Base-by-base conservation (phyloP, 257 asterid species). In the Solanum gracilifrons region DNA sequence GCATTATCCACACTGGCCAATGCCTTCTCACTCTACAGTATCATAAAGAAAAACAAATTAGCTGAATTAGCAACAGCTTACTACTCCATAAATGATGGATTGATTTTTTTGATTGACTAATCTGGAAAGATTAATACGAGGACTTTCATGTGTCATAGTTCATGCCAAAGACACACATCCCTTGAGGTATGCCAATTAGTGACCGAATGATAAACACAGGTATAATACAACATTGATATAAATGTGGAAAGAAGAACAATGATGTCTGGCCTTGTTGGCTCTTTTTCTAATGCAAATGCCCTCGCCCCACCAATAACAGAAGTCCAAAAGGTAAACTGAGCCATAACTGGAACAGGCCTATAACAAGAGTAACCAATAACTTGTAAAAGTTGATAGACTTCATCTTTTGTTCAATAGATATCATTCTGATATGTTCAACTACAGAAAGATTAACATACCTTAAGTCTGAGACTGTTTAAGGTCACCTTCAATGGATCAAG, bases 11-110 rank as follows among this genome's bases (percentile, higher is more conserved):
- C 95, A 10, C 89, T 93, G 73, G 87, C 89, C 39, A 91, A 85
- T 43, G 93, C 96, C 88, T 93, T 90, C 93, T 92, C 95, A 66
- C 95, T 96, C 99, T 96, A 91, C 85, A 41, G 39, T 82, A 82
- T 29, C 41, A 82, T 10, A 48, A 31, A 48, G 41, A 37, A 85
- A 58, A 64, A 79, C 2, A 5, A 9, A 62, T 29, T 18, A 82
- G 85, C 11, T 48, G 39, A 48, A 43, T 18, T 46, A 48, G 1
- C 0, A 46, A 9, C 18, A 16, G 66, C 16, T 41, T 64, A 39
- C 25, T 39, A 27, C 74, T 27, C 10, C 5, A 85, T 39, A 10
- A 7, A 41, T 62, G 33, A 85, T 84, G 55, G 13, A 37, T 84
- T 51, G 76, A 55, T 7, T 76, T 3, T n/a, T n/a, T 37, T 39